A percentile compares a stretch with the other conserved stretches of the same genome.
Conservation (phyloP, 2,329 filamentous ascomycete genomes). For the Monosporascus sp. region DNA sequence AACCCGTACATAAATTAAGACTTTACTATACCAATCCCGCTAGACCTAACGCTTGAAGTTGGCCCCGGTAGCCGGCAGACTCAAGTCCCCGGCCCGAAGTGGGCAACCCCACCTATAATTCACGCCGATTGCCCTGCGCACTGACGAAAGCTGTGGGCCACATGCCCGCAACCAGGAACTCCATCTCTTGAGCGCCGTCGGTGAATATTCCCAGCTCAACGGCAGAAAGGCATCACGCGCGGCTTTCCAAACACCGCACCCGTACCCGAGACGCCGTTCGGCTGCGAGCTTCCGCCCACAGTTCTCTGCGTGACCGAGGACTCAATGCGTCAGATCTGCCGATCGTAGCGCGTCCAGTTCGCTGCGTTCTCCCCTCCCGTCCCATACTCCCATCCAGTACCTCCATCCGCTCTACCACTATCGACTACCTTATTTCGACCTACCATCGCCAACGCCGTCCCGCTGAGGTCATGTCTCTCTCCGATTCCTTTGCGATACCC, state of each 20-base stretch:
- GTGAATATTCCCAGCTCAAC: background rate
- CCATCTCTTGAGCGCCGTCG: no score
- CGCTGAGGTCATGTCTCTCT: constrained; percentile 28
- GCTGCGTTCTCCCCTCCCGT: constrained; percentile 8
- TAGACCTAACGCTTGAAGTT: no score
- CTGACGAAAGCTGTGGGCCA: no score
- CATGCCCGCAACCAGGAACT: no score
- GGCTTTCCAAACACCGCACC: background rate
- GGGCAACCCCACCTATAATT: no score
- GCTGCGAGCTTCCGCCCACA: background rate
- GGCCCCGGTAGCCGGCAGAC: no score
- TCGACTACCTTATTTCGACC: background rate
- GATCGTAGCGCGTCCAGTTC: constrained; percentile 17
- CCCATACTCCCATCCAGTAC: background rate
- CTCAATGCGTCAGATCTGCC: constrained; percentile 18
- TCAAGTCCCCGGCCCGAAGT: no score
- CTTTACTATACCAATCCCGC: no score
- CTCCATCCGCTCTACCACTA: background rate
- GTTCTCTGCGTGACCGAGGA: background rate
- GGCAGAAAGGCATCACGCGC: background rate
- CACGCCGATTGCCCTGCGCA: no score
- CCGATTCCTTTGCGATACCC: constrained; percentile 48
- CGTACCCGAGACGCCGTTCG: background rate
- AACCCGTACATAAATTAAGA: no score
- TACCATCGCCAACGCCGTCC: constrained; percentile 10